Conservation (phyloP, 1,139 yeast species). For the Kodamaea sp. region DNA sequence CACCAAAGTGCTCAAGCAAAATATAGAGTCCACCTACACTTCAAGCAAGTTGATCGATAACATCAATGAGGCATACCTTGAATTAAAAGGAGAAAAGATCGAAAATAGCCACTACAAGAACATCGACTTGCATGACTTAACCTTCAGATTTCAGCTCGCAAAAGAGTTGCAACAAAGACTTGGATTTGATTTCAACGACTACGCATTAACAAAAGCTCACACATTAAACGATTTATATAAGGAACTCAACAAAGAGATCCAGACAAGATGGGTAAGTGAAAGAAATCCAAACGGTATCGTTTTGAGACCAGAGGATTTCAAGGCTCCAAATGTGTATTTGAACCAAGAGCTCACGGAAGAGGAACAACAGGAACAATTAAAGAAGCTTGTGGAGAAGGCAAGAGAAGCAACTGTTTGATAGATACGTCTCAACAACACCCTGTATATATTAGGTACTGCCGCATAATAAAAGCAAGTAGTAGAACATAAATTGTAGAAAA, state of each 20-base stretch:
- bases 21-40: slow-evolving; percentile 33
- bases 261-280: slow-evolving; percentile 57
- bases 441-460: slow-evolving; percentile 16
- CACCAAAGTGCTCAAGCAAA: slow-evolving; percentile 22
- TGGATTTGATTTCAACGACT: slow-evolving; percentile 70
- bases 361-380: slow-evolving; percentile 32
- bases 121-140: slow-evolving; percentile 45
- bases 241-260: slow-evolving; percentile 46
- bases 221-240: slow-evolving; percentile 46
- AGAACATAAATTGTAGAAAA: not conserved
- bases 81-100: slow-evolving; percentile 22
- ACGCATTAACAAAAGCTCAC: slow-evolving; percentile 51
- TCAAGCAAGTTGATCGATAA: slow-evolving; percentile 24
- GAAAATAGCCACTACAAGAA: slow-evolving; percentile 16
- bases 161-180: slow-evolving; percentile 60
- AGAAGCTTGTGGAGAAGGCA: slow-evolving; percentile 36
- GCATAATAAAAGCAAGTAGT: slow-evolving; percentile 1
- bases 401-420: slow-evolving; percentile 16
- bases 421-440: slow-evolving; percentile 3
- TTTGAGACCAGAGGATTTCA: slow-evolving; percentile 42
- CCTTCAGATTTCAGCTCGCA: slow-evolving; percentile 57
- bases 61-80: slow-evolving; percentile 29
- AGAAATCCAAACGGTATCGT: slow-evolving; percentile 71
- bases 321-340: slow-evolving; percentile 52
- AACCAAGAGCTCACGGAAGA: slow-evolving; percentile 37